A percentile compares a stretch with the other conserved stretches of the same genome.
phyloP scores from a whole-genome alignment of 305 asterid species.

The Solanum hybrid region DNA sequence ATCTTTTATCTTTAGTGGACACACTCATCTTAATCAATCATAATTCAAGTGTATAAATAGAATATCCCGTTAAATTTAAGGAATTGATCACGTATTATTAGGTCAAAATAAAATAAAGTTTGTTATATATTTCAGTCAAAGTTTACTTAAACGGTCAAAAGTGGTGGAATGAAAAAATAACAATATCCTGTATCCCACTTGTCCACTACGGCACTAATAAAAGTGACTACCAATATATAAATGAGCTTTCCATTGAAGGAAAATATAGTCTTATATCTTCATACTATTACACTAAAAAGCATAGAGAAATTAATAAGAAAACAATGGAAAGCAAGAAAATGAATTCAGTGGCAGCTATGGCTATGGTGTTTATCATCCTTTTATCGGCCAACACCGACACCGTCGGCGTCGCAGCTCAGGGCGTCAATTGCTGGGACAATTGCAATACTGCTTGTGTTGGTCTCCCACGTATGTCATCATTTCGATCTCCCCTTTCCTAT shows the following conservation, averaged over 20 bases:
- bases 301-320: not conserved
- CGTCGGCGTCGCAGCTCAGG: constrained; percentile 28
- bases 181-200: not conserved
- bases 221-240: not conserved
- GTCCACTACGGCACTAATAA: not conserved
- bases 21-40: not conserved
- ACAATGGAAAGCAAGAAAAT: constrained; percentile 33
- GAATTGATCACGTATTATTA: not conserved
- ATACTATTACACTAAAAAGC: not conserved
- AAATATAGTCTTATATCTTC: not conserved
- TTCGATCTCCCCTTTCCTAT: not conserved
- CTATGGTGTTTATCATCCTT: constrained; percentile 22
- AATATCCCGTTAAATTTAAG: not conserved
- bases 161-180: not conserved
- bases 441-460: constrained; percentile 44
- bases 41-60: not conserved
- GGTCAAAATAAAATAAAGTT: not conserved
- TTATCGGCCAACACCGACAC: constrained; percentile 25
- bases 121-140: not conserved
- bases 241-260: not conserved
- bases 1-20: not conserved
- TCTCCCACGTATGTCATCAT: not conserved
- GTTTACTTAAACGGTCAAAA: not conserved
- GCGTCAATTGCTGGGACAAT: constrained; percentile 37
- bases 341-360: constrained; percentile 6